Conservation (phyloP, 2,329 filamentous ascomycete genomes). For the Septoria petroselini region DNA sequence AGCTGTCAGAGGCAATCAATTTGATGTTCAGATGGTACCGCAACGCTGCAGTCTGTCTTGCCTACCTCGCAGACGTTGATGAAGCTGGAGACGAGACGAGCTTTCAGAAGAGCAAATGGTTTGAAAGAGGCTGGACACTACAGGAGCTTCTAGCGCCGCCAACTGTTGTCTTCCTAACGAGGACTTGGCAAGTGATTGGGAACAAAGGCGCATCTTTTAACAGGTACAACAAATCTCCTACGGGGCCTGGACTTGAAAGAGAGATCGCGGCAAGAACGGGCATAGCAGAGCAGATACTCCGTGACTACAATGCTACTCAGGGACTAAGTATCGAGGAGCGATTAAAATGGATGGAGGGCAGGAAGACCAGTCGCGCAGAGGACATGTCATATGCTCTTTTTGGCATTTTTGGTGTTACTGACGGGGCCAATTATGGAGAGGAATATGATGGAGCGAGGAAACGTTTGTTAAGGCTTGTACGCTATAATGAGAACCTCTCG, state of each 20-base stretch:
- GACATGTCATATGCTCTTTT: conserved; percentile 26
- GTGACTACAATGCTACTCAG: conserved; percentile 13
- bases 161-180: conserved; percentile 22
- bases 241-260: conserved; percentile 12
- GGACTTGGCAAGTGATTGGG: conserved; percentile 27
- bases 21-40: conserved; percentile 29
- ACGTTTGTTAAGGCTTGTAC: too few species aligned
- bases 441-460: conserved; percentile 18
- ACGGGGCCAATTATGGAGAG: conserved; percentile 24
- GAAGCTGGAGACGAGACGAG: neutral
- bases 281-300: conserved; percentile 20
- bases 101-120: conserved; percentile 25
- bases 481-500: too few species aligned
- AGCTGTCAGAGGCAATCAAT: conserved; percentile 27
- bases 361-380: conserved; percentile 19
- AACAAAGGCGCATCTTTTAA: conserved; percentile 20
- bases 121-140: conserved; percentile 29
- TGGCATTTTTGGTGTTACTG: conserved; percentile 22
- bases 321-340: conserved; percentile 16
- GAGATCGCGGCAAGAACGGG: conserved; percentile 15
- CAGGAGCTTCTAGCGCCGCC: conserved; percentile 29
- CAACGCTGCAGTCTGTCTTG: conserved; percentile 22
- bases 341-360: conserved; percentile 24
- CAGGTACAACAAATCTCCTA: neutral
- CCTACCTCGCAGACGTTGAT: conserved; percentile 26